Conservation (phyloP, 1,284 basidiomycete species). For the Marasmius oreades region DNA sequence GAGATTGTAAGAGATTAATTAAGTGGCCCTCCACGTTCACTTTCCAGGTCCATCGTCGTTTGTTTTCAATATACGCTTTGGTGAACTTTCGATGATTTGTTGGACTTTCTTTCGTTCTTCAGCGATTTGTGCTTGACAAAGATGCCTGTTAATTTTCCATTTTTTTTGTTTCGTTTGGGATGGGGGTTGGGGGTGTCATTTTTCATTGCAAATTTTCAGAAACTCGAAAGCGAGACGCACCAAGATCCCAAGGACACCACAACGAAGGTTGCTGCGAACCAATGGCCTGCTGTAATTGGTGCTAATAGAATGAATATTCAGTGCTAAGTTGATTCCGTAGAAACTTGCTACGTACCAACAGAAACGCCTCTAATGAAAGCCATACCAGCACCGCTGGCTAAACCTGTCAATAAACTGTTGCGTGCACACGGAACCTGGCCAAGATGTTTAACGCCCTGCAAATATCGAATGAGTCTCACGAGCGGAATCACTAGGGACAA, state of each 20-base stretch:
- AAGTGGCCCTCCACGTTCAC: neutral
- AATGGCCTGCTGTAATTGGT: slow-evolving; percentile 42
- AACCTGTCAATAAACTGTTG: slow-evolving; percentile 14
- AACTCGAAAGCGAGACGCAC: slow-evolving; percentile 25
- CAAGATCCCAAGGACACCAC: slow-evolving; percentile 41
- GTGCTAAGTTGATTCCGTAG: neutral
- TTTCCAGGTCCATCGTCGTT: slow-evolving; percentile 24
- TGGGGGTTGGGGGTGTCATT: too few relatives aligned
- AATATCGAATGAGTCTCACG: neutral
- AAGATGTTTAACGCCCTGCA: slow-evolving; percentile 10
- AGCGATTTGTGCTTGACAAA: slow-evolving; percentile 54
- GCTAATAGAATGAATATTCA: slow-evolving; percentile 23
- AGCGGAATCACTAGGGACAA: neutral
- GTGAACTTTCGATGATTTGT: slow-evolving; percentile 58
- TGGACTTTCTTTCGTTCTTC: slow-evolving; percentile 54
- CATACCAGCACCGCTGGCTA: slow-evolving; percentile 26
- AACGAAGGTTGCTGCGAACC: slow-evolving; percentile 42
- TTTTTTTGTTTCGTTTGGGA: slow-evolving; percentile 3
- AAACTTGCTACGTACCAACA: slow-evolving; percentile 32
- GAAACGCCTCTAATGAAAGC: slow-evolving; percentile 37
- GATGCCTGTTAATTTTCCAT: slow-evolving; percentile 40
- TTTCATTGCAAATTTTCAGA: neutral
- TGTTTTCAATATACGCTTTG: slow-evolving; percentile 46
- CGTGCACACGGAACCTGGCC: slow-evolving; percentile 30
- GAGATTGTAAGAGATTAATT: too few relatives aligned